Base-by-base conservation (phyloP, 2,329 filamentous ascomycete species). In the Trichoderma koningii region DNA sequence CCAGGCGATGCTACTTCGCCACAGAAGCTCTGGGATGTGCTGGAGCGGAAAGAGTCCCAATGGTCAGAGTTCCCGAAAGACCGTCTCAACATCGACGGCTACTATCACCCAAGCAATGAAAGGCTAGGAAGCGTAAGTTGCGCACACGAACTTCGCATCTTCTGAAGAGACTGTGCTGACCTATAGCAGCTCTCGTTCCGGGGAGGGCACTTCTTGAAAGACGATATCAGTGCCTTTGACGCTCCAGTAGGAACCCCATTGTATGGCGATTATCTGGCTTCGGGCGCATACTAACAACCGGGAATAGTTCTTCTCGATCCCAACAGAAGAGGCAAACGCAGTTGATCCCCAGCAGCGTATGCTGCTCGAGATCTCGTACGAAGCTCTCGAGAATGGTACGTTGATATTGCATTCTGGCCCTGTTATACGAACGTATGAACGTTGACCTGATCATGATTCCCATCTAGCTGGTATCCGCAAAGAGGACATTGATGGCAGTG, bases 341-440 rank as follows among this genome's bases (percentile, higher is more conserved):
- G 81, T 85, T 63, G 83, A 85, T 57, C 83, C 83, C 7, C 81
- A 84, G 64, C 81, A 84, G 67, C 74, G 83, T n/a, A 74, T 84
- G 23, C 73, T 84, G 0, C 77, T 85, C 1, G 83, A 85, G 66
- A 74, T 78, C 7, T 80, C 78, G 3, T 84, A 83, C 47, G 82
- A 84, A 67, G 80, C 81, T 21, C 73, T 84, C 1, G 82, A 84
- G 66, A 83, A 80, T 66, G 80, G 81, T 81, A 63, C 26, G 73
- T 68, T 9, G 28, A 6, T 5, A 34, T 4, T n/a, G 26, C 14
- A 53, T 7, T 26, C 19, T 5, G 41, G 5, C 5, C 9, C 14
- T 2, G 9, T 30, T 47, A 12, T 14, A 30, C 42, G 6, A 48
- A 12, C 6, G 12, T 26, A 17, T n/a, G n/a, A 38, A 47, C 19